Base-by-base conservation (phyloP, 1,139 yeast genomes). In the Yamadazyma triangularis region DNA sequence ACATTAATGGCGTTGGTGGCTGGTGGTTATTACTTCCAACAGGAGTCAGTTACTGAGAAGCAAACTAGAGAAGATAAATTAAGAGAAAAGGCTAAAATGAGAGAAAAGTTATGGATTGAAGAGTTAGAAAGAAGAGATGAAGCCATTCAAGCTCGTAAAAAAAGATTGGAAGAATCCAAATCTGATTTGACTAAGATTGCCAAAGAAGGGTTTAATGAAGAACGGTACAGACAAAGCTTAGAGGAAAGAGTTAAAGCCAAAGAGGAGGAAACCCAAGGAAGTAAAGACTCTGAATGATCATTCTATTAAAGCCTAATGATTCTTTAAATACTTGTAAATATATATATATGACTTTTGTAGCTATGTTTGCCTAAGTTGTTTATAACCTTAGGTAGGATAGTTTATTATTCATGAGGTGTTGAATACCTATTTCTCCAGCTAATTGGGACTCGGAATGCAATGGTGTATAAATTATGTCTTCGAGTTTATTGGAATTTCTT, bases 31-130 rank as follows among this genome's bases (percentile, higher is more conserved):
- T 58, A 73, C 41, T 82, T 72, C 54, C 85, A 79, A 42, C 56
- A 51, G 20, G 73, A 66, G 36, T 41, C 62, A 4, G 45, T 38
- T 8, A 58, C 56, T 34, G 58, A 63, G 38, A 64, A 70, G 48
- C 67, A 73, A 48, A 51, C 78, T 13, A 70, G 73, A 34, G 87
- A 79, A 46, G 87, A 79, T 25, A 56, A 65, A 41, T 65, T 77
- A 50, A 67, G 77, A 40, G 85, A 71, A 55, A 84, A 73, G 76
- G 95, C 97, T 25, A 83, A 82, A 54, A 62, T 76, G 49, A 78
- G 97, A 64, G 96, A 88, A 51, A 69, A 66, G 47, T 55, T 88
- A 47, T 88, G 97, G 97, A 82, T 88, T 42, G 88, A 85, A 51
- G 97, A 88, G 54, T 70, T 88, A 53, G 74, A 88, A 52, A 74